Evolutionary conservation across 139 green algal genomes (phyloP).

Genomic region (Microglena sp.): DNA sequence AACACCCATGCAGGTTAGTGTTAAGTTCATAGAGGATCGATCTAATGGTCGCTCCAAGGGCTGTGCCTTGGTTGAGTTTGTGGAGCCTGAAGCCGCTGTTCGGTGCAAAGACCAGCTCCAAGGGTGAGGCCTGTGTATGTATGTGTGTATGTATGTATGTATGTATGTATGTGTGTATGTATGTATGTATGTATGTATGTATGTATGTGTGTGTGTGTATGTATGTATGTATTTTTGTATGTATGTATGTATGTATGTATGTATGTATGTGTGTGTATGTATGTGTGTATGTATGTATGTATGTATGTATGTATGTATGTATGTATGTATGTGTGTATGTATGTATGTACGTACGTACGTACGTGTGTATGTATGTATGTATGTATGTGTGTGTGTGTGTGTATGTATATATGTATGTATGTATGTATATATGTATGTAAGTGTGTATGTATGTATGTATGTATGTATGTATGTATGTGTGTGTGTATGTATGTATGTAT

Average conservation of each 20-base stretch:
- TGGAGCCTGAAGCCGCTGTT: conserved; percentile 28
- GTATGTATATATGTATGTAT: not conserved
- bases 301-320: not conserved
- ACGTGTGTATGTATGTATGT: not conserved
- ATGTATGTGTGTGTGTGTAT: too few species aligned
- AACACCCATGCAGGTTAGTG: too few species aligned
- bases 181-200: not conserved
- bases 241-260: too few species aligned
- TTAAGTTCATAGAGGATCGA: conserved; percentile 80
- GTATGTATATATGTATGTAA: not conserved
- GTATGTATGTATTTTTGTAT: too few species aligned
- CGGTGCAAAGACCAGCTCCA: conserved; percentile 47
- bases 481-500: not conserved
- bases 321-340: not conserved
- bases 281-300: too few species aligned
- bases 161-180: not conserved
- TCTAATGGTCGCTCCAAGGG: conserved; percentile 75
- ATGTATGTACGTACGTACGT: not conserved
- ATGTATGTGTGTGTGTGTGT: not conserved
- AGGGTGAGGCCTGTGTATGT: conserved; percentile 30
- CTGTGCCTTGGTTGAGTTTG: conserved; percentile 67
- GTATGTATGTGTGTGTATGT: too few species aligned
- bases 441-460: not conserved
- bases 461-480: not conserved
- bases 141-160: not conserved